These are phyloP conservation scores for Magnusiomyces fungicola DNA, from an alignment of 1,139 yeast species.

Conservation along the genomic window DNA sequence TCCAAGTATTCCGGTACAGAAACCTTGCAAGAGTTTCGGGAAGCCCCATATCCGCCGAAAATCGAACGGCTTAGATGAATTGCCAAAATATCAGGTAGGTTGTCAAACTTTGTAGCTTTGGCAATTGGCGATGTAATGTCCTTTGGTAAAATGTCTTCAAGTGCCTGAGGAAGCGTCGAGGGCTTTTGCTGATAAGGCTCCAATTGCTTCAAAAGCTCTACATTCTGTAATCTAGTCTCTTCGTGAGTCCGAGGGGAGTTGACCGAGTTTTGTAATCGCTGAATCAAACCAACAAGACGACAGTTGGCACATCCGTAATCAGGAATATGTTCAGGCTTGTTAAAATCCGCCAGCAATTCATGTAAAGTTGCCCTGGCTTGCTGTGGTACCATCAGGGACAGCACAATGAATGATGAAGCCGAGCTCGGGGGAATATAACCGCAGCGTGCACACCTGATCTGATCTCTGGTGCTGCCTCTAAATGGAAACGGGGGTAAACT, in stretches of 20 bases:
- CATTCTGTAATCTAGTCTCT: neutral
- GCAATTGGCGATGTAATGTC: constrained; percentile 55
- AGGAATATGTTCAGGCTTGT: constrained; percentile 58
- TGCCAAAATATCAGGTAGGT: constrained; percentile 64
- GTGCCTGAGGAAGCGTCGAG: constrained; percentile 26
- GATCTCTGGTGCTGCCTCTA: constrained; percentile 56
- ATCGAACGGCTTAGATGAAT: constrained; percentile 79
- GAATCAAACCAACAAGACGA: constrained; percentile 27
- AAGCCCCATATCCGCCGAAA: constrained; percentile 60
- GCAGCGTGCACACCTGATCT: constrained; percentile 64
- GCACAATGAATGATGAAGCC: constrained; percentile 57
- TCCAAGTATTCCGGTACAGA: constrained; percentile 52
- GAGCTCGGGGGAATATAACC: constrained; percentile 53
- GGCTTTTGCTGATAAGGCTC: constrained; percentile 20
- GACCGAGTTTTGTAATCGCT: constrained; percentile 24
- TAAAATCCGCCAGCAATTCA: constrained; percentile 49
- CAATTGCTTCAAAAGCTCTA: constrained; percentile 16
- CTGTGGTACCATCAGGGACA: constrained; percentile 73
- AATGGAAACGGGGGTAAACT: constrained; percentile 61
- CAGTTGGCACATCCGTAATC: constrained; percentile 78
- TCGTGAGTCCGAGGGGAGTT: constrained; percentile 10
- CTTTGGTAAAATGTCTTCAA: constrained; percentile 34
- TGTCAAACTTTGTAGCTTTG: constrained; percentile 52
- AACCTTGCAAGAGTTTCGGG: constrained; percentile 73
- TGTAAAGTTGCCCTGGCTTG: constrained; percentile 42